Evolutionary conservation across 352 stramenopile species (phyloP), one percentile per base, ranked within the genome.

Genomic region (Globisporangium barbulae): DNA sequence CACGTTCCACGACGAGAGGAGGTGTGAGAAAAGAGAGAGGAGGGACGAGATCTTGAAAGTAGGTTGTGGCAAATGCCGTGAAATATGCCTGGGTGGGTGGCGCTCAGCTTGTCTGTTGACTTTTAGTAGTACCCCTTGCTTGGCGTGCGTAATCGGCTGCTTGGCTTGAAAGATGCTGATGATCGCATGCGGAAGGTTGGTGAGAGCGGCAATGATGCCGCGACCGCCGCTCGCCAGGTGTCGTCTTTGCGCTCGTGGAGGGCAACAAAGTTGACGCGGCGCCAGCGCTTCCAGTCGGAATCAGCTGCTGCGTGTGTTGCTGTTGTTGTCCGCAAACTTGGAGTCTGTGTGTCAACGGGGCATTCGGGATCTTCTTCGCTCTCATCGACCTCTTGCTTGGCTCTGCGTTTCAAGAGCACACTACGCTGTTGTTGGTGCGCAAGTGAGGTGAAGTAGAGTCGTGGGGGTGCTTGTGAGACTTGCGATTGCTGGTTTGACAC

Each of bases 211-310:
- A 58, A 25, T 8, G 61, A 21, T 1, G 47, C 5, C 17, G 41
- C 22, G 0, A 25, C 7, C 15, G 15, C 6, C 13, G 39, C 37
- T 12, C 22, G 15, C 45, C 47, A 69, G 0, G 47, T 5, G 42
- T 48, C 25, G 7, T 39, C 49, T 37, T 65, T 57, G 49, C 63
- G 42, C 13, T 53, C 19, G n/a, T 48, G 44, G 22, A 53, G 12
- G 21, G 49, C 63, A 0, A 30, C 45, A 35, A 68, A 53, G 1
- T 63, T 60, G 10, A 78, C 61, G 1, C 69, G 68, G 0, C 73
- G 71, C 73, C 73, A 78, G 31, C 73, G 63, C 45, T 70, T 69
- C 73, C 73, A 81, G 33, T 70, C 64, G 0, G 53, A 58, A 2
- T 75, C 65, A n/a, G 22, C 13, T 42, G 39, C 28, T 42, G 42